These are phyloP conservation scores for Furculomyces boomerangus DNA, from an alignment of 371 early-diverging fungal genomes.

Conservation along the genomic window DNA sequence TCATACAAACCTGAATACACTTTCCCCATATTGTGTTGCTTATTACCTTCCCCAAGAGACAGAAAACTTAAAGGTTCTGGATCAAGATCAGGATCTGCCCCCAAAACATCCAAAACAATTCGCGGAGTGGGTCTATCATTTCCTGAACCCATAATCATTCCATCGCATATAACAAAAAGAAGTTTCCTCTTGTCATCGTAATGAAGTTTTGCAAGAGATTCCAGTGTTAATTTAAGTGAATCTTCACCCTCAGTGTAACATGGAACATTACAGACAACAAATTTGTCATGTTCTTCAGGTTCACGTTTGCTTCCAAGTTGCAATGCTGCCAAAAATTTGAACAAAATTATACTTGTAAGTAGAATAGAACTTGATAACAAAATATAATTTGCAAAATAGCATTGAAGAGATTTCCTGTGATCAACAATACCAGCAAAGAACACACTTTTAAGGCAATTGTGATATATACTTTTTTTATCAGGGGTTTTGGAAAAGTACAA, in stretches of 20 bases:
- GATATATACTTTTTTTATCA: constrained; percentile 23
- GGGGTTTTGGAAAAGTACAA: constrained; percentile 20
- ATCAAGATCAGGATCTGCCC: constrained; percentile 67
- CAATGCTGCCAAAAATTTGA: constrained; percentile 85
- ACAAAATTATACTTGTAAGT: constrained; percentile 63
- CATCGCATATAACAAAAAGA: constrained; percentile 76
- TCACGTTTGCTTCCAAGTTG: constrained; percentile 52
- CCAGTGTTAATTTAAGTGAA: constrained; percentile 75
- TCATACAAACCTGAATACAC: constrained; percentile 96
- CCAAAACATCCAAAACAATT: constrained; percentile 85
- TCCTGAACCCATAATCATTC: constrained; percentile 86
- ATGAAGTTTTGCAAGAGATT: constrained; percentile 73
- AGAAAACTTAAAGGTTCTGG: constrained; percentile 82
- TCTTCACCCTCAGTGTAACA: constrained; percentile 95
- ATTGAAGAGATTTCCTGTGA: constrained; percentile 52
- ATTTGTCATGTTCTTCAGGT: constrained; percentile 78
- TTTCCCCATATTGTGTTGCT: constrained; percentile 87
- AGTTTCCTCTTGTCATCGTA: constrained; percentile 93
- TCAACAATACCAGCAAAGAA: constrained; percentile 85
- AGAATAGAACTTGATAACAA: constrained; percentile 57
- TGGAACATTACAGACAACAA: constrained; percentile 82
- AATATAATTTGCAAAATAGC: constrained; percentile 78
- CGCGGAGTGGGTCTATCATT: constrained; percentile 94
- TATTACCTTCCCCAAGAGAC: constrained; percentile 74
- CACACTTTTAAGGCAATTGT: constrained; percentile 57